Evolutionary conservation across 1,284 basidiomycete species (phyloP), one percentile per base, ranked within the genome.

Genomic region (Erythrobasidium hasegawianum): DNA sequence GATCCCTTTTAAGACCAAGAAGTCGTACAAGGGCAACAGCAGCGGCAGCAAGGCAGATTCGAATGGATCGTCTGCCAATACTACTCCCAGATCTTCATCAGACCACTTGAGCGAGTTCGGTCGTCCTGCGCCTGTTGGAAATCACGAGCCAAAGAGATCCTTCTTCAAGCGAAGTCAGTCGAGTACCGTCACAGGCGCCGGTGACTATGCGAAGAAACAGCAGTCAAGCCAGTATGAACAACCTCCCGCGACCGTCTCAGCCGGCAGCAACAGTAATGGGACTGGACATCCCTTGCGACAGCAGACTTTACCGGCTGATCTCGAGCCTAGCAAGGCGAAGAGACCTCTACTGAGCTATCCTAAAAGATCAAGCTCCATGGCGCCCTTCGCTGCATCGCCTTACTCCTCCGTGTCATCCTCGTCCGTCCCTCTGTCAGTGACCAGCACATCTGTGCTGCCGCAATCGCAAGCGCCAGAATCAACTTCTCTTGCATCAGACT

Each of bases 301-400:
- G 55, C 62, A 65, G 29, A 65, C 62, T 14, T 47, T 65, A 20
- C 62, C 62, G 7, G 45, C 47, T 18, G 62, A 65, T 33, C 55
- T 58, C 14, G 33, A 58, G 56, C 40, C 52, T 27, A 29, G 5
- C n/a, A 58, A 49, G 27, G n/a, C n/a, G 29, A 65, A 65, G 49
- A 22, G 62, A 16, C 62, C 62, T 20, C 33, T 43, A 13, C 49
- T 65, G 45, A 47, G 50, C 29, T 57, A 57, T 39, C 47, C 62
- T 4, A 57, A 41, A 38, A 40, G 62, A 53, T 20, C 18, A 20
- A 53, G 26, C 54, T 38, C 27, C 3, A 20, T 18, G 54, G 16
- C n/a, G 33, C 26, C 38, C n/a, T 56, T 40, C 14, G 22, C 53
- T n/a, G 20, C 59, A 4, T 43, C 59, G n/a, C 40, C 52, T 33